Evolutionary conservation across 768 basidiomycete species (phyloP).

Genomic region (Kwoniella bestiolae): DNA sequence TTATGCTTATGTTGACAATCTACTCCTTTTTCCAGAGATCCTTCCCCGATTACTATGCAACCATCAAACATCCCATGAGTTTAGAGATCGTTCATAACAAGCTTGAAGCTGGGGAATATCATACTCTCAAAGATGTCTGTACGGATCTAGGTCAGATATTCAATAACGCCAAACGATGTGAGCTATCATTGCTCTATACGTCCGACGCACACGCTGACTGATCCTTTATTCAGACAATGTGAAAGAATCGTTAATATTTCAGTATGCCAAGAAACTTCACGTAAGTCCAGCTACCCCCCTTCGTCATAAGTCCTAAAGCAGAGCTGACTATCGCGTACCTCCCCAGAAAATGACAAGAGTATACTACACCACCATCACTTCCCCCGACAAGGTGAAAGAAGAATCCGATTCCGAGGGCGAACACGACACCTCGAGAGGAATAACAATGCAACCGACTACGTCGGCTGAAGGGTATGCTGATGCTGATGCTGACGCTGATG

Average conservation of each 20-base stretch:
- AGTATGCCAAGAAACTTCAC: conserved; percentile 54
- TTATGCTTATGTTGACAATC: conserved; percentile 14
- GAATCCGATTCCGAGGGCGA: conserved; percentile 37
- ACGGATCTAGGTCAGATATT: conserved; percentile 54
- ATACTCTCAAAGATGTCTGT: conserved; percentile 45
- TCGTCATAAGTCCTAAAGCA: not conserved
- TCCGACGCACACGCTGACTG: not conserved
- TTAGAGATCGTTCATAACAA: conserved; percentile 44
- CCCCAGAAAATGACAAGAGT: conserved; percentile 45
- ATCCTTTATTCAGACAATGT: conserved; percentile 41
- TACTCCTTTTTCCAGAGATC: conserved; percentile 25
- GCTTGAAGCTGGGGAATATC: conserved; percentile 39
- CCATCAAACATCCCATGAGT: conserved; percentile 52
- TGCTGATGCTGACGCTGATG: not conserved
- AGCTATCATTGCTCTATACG: conserved; percentile 12
- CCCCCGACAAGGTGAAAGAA: conserved; percentile 19
- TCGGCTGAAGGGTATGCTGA: not conserved
- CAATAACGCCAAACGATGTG: conserved; percentile 56
- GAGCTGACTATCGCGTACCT: not conserved
- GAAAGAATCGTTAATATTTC: conserved; percentile 51
- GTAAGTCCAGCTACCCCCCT: conserved; percentile 21
- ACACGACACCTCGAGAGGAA: conserved; percentile 11
- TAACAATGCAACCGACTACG: conserved; percentile 2
- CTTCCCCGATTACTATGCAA: conserved; percentile 53
- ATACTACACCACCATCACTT: conserved; percentile 30